Percentiles rank a stretch among this genome's conserved stretches.
Evolutionary conservation across 129 eudicot genomes (phyloP).

Genomic region (Arctium minus): DNA sequence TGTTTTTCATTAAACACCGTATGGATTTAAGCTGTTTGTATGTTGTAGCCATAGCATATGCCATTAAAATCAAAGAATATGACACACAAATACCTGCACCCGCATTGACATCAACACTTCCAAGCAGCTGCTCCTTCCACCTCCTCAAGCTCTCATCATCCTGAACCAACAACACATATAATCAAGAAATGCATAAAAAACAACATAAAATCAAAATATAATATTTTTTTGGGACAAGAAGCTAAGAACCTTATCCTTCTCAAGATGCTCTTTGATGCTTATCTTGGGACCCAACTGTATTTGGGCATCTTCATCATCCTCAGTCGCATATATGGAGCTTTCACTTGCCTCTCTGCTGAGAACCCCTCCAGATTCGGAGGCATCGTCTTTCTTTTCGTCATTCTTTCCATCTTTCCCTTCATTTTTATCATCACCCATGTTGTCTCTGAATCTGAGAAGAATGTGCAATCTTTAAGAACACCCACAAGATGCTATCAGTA

Average conservation of each 20-base stretch:
- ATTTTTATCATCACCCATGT: conserved; percentile 33
- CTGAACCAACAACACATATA: conserved; percentile 23
- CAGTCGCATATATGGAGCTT: conserved; percentile 42
- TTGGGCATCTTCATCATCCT: conserved; percentile 58
- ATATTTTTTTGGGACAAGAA: background rate
- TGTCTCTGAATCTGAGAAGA: conserved; percentile 6
- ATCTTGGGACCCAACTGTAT: conserved; percentile 59
- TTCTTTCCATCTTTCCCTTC: conserved; percentile 16
- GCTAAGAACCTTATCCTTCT: conserved; percentile 63
- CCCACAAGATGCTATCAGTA: background rate
- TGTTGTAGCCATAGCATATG: background rate
- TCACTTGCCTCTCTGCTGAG: conserved; percentile 28
- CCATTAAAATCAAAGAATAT: background rate
- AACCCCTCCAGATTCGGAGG: conserved; percentile 33
- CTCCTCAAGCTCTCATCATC: conserved; percentile 81
- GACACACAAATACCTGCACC: conserved; percentile 37
- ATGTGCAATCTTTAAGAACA: conserved; percentile 7
- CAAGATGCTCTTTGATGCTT: conserved; percentile 63
- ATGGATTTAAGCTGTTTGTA: too few species aligned
- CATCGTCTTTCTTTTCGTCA: conserved; percentile 22
- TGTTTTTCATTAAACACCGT: too few species aligned
- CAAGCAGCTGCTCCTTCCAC: conserved; percentile 78
- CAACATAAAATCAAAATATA: background rate
- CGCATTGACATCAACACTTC: conserved; percentile 50
- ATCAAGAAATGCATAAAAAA: background rate